These are phyloP conservation scores for Trichosanthes truncata DNA, from an alignment of 306 rosid species.

Conservation along the genomic window DNA sequence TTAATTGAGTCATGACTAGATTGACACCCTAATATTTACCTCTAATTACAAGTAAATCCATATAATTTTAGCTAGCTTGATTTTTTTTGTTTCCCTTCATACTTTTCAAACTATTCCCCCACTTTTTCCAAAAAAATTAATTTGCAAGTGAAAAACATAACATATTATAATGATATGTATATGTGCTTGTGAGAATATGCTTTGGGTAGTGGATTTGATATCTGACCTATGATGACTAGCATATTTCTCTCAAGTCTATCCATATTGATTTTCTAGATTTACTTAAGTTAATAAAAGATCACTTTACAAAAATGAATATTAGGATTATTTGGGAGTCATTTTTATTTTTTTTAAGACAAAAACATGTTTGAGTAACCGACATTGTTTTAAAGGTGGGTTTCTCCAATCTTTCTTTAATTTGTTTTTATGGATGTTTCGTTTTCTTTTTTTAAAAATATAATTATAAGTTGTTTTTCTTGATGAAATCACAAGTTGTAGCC, in stretches of 20 bases:
- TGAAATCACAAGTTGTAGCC: not conserved
- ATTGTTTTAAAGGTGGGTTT: not conserved
- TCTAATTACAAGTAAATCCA: not conserved
- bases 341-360: not conserved
- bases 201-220: not conserved
- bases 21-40: not conserved
- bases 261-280: not conserved
- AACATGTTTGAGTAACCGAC: not conserved
- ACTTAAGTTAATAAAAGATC: not conserved
- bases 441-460: too few species aligned
- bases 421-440: not conserved
- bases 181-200: not conserved
- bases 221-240: not conserved
- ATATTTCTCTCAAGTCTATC: not conserved
- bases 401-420: not conserved
- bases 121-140: not conserved
- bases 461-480: too few species aligned
- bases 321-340: not conserved
- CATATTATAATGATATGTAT: not conserved
- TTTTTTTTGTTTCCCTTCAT: not conserved
- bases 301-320: too few species aligned
- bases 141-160: not conserved
- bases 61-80: not conserved
- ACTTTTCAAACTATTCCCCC: not conserved
- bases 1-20: not conserved